Base-by-base conservation (phyloP, 257 asterid genomes). In the Solanum infundibuliforme region DNA sequence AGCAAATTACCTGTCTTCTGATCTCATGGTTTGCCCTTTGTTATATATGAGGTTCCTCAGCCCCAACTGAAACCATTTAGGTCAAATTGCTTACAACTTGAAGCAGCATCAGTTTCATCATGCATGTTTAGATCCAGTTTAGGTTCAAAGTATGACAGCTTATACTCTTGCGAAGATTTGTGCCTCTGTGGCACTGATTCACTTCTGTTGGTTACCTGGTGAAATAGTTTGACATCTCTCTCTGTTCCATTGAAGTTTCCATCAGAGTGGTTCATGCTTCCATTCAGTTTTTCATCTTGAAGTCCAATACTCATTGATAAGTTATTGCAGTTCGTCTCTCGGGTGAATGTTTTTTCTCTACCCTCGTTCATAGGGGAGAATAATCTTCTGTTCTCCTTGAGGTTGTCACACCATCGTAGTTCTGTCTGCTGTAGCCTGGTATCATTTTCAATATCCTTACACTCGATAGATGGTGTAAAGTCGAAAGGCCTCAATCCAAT, bases 121-220 rank as follows among this genome's bases (percentile, higher is more conserved):
- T 93, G 93, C 35, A 88, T 85, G 93, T 96, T 95, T 69, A 95
- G 95, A 91, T 96, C 99, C 86, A 96, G 90, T 89, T 92, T 94
- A 83, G 98, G 88, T 43, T 93, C 87, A 82, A 94, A 90, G 88
- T 90, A 89, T 23, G 94, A 91, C 38, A 87, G 88, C 86, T 92
- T 93, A 75, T 85, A 79, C 86, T 91, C 94, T 66, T 93, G 77
- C 16, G 89, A 21, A 43, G 87, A 39, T 90, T 88, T 93, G 88
- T 90, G 92, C 91, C 87, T 91, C 88, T 94, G 96, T 35, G 71
- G 83, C 62, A 43, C 79, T n/a, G 90, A 74, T 85, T 90, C 91
- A n/a, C 58, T 83, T 58, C 87, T 81, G 55, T 52, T 77, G 18
- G 86, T 58, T 46, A 75, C 82, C 62, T 87, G 88, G 60, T 89